Conservation (phyloP, 495 filamentous ascomycete species). For the Chaetomium tenue region DNA sequence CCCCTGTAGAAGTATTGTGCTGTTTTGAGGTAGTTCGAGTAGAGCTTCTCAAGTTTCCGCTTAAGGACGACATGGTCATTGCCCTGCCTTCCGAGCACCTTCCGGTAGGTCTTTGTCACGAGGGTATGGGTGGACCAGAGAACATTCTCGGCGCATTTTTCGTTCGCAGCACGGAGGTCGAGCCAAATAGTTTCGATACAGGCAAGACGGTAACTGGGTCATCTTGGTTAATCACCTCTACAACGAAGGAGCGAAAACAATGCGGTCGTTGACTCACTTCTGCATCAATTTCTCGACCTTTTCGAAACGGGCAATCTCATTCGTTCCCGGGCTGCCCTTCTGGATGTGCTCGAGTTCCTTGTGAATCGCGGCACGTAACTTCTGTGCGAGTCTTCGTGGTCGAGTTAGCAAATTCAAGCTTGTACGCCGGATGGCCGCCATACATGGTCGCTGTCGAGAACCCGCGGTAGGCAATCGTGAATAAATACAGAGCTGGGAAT, state of each 20-base stretch:
- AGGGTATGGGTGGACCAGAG: constrained; percentile 79
- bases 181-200: constrained; percentile 70
- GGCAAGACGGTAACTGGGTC: constrained; percentile 60
- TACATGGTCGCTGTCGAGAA: background rate
- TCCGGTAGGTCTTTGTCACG: constrained; percentile 74
- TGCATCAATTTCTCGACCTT: constrained; percentile 58
- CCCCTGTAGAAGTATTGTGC: constrained; percentile 82
- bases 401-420: constrained; percentile 21
- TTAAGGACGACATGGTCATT: constrained; percentile 66
- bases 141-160: constrained; percentile 60
- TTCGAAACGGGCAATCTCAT: constrained; percentile 53
- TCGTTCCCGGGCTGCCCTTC: constrained; percentile 45
- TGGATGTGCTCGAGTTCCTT: constrained; percentile 47
- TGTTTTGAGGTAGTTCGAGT: constrained; percentile 78
- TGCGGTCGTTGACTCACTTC: constrained; percentile 49
- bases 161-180: constrained; percentile 68
- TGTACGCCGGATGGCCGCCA: background rate
- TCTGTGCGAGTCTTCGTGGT: constrained; percentile 30
- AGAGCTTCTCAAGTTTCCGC: constrained; percentile 76
- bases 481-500: background rate
- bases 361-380: constrained; percentile 25
- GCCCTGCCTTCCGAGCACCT: constrained; percentile 46
- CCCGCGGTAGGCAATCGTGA: background rate
- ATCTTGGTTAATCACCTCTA: constrained; percentile 32
- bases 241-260: constrained; percentile 23